Evolutionary conservation across 139 green algal species (phyloP).

Genomic region (Auxenochlorella pyrenoidosa): DNA sequence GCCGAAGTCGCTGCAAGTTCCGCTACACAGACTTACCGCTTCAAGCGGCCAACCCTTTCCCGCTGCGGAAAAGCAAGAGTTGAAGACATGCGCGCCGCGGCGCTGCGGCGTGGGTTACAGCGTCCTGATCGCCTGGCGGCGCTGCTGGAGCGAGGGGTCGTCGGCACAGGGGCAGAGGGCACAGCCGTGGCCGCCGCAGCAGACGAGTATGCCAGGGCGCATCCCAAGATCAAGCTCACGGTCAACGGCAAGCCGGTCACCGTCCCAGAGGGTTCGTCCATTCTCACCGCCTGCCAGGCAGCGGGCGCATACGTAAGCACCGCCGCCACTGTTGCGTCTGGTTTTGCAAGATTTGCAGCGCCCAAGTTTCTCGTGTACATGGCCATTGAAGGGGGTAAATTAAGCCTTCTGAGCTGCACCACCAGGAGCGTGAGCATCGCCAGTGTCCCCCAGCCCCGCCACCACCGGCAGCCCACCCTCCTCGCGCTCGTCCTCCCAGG

Average conservation of each 20-base stretch:
- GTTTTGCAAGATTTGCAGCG: no score
- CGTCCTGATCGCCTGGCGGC: not conserved
- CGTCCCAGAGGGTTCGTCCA: not conserved
- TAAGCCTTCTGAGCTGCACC: no score
- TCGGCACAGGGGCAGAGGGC: not conserved
- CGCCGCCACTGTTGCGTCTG: not conserved
- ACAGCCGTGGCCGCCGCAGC: not conserved
- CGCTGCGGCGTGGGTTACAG: not conserved
- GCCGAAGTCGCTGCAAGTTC: no score
- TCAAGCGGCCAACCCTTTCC: no score
- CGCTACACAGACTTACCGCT: no score
- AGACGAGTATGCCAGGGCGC: not conserved
- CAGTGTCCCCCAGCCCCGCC: no score
- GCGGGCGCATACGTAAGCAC: not conserved
- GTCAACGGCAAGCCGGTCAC: constrained; percentile 16
- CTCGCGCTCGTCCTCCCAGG: not conserved
- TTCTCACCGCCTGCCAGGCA: not conserved
- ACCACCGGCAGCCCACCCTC: not conserved
- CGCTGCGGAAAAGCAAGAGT: no score
- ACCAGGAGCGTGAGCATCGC: no score
- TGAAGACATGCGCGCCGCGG: not conserved
- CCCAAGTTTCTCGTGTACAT: no score
- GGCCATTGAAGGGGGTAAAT: no score
- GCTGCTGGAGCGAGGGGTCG: not conserved
- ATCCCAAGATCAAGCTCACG: not conserved